Conservation (phyloP, 2,329 filamentous ascomycete genomes). For the Pyricularia sp. region DNA sequence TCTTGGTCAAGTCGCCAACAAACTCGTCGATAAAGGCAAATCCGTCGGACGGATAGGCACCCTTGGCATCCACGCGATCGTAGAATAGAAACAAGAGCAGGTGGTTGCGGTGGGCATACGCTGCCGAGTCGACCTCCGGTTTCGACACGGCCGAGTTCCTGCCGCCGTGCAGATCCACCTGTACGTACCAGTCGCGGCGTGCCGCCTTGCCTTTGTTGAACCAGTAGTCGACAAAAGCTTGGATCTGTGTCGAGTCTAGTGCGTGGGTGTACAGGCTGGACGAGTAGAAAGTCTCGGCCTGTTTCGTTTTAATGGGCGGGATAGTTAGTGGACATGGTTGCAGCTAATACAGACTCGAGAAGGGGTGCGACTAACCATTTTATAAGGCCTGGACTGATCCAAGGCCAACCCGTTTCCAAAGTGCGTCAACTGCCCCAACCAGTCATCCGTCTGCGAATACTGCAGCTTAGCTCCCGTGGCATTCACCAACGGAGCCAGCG, state of each 20-base stretch:
- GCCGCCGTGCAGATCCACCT: slow-evolving; percentile 28
- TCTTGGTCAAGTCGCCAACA: slow-evolving; percentile 17
- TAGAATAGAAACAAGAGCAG: slow-evolving; percentile 36
- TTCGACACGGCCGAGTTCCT: slow-evolving; percentile 22
- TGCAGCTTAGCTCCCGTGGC: slow-evolving; percentile 19
- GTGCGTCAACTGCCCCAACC: slow-evolving; percentile 19
- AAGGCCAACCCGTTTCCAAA: slow-evolving; percentile 18
- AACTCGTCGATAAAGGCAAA: slow-evolving; percentile 21
- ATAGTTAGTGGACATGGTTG: not conserved
- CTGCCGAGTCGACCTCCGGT: slow-evolving; percentile 16
- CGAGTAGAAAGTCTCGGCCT: slow-evolving; percentile 30
- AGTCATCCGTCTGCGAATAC: slow-evolving; percentile 16
- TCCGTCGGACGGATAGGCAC: slow-evolving; percentile 19
- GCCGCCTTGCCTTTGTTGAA: slow-evolving; percentile 22
- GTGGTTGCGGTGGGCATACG: slow-evolving; percentile 29
- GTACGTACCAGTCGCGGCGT: slow-evolving; percentile 26
- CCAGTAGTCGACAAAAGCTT: slow-evolving; percentile 26
- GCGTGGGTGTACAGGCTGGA: slow-evolving; percentile 26
- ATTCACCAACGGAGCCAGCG: slow-evolving; percentile 20
- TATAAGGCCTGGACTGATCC: slow-evolving; percentile 17
- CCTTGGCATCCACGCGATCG: slow-evolving; percentile 21
- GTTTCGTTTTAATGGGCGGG: not conserved
- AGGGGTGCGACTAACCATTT: slow-evolving; percentile 8
- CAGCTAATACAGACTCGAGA: not conserved
- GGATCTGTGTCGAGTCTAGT: slow-evolving; percentile 20